A percentile compares a stretch with the other conserved stretches of the same genome.
phyloP scores from a whole-genome alignment of 768 basidiomycete species.

The Agrocybe praecox region DNA sequence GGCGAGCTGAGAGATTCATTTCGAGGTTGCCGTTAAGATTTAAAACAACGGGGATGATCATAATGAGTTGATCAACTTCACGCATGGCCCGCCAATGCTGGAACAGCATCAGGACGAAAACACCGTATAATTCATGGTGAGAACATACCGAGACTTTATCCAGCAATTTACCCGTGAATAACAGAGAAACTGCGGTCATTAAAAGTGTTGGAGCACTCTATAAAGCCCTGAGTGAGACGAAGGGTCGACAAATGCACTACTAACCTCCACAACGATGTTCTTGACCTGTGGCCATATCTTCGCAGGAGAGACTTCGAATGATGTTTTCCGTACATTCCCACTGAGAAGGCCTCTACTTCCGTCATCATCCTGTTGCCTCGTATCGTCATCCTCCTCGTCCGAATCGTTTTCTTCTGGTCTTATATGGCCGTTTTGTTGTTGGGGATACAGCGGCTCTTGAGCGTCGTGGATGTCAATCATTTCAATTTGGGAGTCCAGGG shows the following conservation, averaged over 20 bases:
- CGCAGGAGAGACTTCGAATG: conserved; percentile 14
- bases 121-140: not conserved
- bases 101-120: not conserved
- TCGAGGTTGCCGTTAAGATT: conserved; percentile 99
- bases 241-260: conserved; percentile 17
- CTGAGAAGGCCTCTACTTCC: conserved; percentile 48
- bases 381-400: conserved; percentile 40
- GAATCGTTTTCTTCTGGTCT: conserved; percentile 30
- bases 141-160: conserved; percentile 80
- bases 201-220: conserved; percentile 89
- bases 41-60: conserved; percentile 92
- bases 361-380: conserved; percentile 35
- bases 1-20: conserved; percentile 95
- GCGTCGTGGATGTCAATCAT: conserved; percentile 32
- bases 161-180: conserved; percentile 91
- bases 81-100: conserved; percentile 90
- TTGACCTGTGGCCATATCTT: conserved; percentile 57
- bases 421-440: conserved; percentile 14
- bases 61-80: conserved; percentile 91
- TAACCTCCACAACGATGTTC: conserved; percentile 73
- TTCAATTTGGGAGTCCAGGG: conserved; percentile 35
- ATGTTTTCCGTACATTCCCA: conserved; percentile 27
- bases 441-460: conserved; percentile 11
- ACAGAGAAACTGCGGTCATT: conserved; percentile 78
- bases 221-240: not conserved